A percentile compares a stretch with the other conserved stretches of the same genome.
These are phyloP conservation scores for Elsinoe necatrix DNA, from an alignment of 2,329 filamentous ascomycete genomes.

Conservation along the genomic window DNA sequence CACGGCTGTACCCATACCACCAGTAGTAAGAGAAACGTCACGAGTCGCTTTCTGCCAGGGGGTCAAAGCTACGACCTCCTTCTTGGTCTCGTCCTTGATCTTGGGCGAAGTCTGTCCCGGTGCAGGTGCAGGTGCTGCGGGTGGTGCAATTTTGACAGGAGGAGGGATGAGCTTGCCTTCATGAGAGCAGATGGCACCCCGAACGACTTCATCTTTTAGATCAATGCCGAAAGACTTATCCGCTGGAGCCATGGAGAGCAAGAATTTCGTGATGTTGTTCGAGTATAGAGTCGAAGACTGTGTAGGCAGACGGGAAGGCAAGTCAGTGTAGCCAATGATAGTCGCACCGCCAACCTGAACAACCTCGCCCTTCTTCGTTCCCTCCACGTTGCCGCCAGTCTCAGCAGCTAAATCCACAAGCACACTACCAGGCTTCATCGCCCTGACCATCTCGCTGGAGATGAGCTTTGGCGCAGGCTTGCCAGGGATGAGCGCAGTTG, in stretches of 20 bases:
- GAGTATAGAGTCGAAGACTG: constrained; percentile 86
- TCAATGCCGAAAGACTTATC: constrained; percentile 75
- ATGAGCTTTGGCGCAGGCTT: constrained; percentile 76
- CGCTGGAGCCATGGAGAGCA: constrained; percentile 71
- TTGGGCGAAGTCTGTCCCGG: constrained; percentile 31
- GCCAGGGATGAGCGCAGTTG: constrained; percentile 83
- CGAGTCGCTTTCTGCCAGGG: constrained; percentile 74
- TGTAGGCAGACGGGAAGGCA: constrained; percentile 76
- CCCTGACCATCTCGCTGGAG: constrained; percentile 67
- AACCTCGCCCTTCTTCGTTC: constrained; percentile 65
- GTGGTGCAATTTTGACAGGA: constrained; percentile 51
- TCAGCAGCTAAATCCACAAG: constrained; percentile 83
- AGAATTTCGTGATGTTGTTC: constrained; percentile 85
- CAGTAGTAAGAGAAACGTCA: constrained; percentile 66
- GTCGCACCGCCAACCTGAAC: constrained; percentile 68
- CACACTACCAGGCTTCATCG: constrained; percentile 85
- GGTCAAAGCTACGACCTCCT: constrained; percentile 58
- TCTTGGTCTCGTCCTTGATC: constrained; percentile 39
- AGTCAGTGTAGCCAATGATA: constrained; percentile 80
- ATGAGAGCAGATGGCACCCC: constrained; percentile 73
- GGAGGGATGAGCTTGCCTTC: constrained; percentile 69
- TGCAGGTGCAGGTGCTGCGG: constrained; percentile 30
- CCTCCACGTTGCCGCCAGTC: constrained; percentile 79
- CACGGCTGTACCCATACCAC: constrained; percentile 66
- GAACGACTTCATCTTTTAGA: constrained; percentile 73